phyloP scores from a whole-genome alignment of 441 rosid genomes.

The Syzygium malaccense region DNA sequence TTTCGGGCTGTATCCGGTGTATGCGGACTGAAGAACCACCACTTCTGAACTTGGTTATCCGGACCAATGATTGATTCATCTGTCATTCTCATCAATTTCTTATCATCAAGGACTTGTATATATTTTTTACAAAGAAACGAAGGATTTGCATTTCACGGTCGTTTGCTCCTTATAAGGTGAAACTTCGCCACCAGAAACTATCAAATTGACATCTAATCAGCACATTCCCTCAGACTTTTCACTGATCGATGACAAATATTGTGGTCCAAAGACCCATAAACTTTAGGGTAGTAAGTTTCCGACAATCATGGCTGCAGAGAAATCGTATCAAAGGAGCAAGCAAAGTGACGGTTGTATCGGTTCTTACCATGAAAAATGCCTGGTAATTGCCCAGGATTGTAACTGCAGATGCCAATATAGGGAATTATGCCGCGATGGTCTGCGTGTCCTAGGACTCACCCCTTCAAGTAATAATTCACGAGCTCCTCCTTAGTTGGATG shows the following conservation, averaged over 20 bases:
- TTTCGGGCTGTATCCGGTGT: not conserved
- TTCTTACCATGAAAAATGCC: not conserved
- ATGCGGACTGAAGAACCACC: conserved; percentile 1
- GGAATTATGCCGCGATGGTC: not conserved
- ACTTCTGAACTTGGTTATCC: not conserved
- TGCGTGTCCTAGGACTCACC: not conserved
- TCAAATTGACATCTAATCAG: not conserved
- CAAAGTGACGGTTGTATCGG: not conserved
- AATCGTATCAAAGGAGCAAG: not conserved
- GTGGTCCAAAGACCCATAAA: not conserved
- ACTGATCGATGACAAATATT: not conserved
- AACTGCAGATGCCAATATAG: not conserved
- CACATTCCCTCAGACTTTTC: not conserved
- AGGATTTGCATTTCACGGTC: not conserved
- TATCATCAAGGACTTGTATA: not conserved
- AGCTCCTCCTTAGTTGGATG: not conserved
- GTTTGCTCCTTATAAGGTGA: not conserved
- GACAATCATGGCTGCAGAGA: too few species aligned
- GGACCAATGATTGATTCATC: not conserved
- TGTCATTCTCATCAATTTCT: not conserved
- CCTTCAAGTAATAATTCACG: not conserved
- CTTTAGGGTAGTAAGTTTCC: not conserved
- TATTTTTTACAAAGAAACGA: not conserved
- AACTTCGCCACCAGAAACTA: too few species aligned
- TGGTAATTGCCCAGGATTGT: not conserved